Conservation (phyloP, 495 filamentous ascomycete species). For the Penicillium lividum region DNA sequence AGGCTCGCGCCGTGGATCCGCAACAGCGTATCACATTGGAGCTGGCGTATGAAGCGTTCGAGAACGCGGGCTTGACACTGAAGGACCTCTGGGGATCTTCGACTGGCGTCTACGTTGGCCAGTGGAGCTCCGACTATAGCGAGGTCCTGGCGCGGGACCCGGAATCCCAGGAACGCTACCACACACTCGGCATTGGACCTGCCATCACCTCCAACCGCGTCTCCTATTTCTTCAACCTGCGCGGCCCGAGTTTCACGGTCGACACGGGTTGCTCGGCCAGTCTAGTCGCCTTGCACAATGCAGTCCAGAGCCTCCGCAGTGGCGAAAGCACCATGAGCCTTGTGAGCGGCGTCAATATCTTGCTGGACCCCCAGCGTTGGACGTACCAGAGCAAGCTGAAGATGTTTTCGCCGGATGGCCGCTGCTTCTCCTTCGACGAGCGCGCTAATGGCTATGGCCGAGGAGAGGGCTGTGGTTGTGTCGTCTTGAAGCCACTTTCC, state of each 20-base stretch:
- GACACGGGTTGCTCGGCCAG: constrained; percentile 39
- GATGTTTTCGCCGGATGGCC: constrained; percentile 51
- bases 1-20: too few species aligned
- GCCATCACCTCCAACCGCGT: constrained; percentile 40
- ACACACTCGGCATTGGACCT: background rate
- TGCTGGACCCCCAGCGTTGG: too few species aligned
- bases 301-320: constrained; percentile 37
- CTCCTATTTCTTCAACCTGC: constrained; percentile 48
- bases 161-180: too few species aligned
- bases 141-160: too few species aligned
- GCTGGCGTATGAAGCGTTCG: too few species aligned
- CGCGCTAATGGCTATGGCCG: constrained; percentile 73
- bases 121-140: too few species aligned
- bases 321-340: constrained; percentile 35
- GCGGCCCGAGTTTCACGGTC: constrained; percentile 38
- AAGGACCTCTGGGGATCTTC: too few species aligned
- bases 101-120: too few species aligned
- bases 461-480: constrained; percentile 48
- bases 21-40: too few species aligned
- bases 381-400: too few species aligned
- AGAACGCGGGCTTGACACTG: too few species aligned
- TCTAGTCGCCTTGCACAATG: constrained; percentile 45
- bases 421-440: constrained; percentile 68
- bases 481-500: too few species aligned
- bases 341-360: constrained; percentile 14